Base-by-base conservation (phyloP, 345 rosid species). In the Eucalyptus pauciflora region DNA sequence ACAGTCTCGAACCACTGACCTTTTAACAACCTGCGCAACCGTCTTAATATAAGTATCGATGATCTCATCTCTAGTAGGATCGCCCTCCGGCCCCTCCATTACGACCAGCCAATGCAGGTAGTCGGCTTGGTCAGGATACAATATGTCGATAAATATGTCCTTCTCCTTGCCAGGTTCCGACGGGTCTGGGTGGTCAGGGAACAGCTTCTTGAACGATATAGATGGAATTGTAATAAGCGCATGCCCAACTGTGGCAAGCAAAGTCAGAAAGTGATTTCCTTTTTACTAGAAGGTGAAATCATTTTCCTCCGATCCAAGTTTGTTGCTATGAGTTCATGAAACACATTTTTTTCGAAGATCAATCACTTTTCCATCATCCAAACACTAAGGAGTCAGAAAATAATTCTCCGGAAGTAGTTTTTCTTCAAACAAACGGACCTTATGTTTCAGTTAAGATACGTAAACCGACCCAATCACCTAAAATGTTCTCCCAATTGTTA, bases 41-140 rank as follows among this genome's bases (percentile, higher is more conserved):
- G 93, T 95, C 92, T 95, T 98, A 93, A 98, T 95, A 79, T 97
- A 97, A 64, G 81, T 86, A 71, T 97, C 98, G 25, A 98, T 97
- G 62, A 98, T 95, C 86, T 98, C 99, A 60, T 98, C 99, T 89
- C 99, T 92, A 6, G 99, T 95, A 25, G 92, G 94, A 8, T 94
- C 92, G 10, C 93, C 97, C 86, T 93, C 93, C 17, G 99, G 99
- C 76, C 90, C 87, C 31, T 98, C 98, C 96, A 97, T 71, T 16
- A 98, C 96, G 17, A 98, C 94, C 48, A 98, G 98, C 99, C 99
- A 97, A 91, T 98, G 99, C 58, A 95, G 92, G 87, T 95, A 98
- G 92, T 98, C 97, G 88, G 96, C 93, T 0, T 96, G 64, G 4
- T 60, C 64, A 24, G 13, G 64, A 58, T 18, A 58, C 13, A 0